Base-by-base conservation (phyloP, 116 monocot species). In the Cymodocea nodosa region DNA sequence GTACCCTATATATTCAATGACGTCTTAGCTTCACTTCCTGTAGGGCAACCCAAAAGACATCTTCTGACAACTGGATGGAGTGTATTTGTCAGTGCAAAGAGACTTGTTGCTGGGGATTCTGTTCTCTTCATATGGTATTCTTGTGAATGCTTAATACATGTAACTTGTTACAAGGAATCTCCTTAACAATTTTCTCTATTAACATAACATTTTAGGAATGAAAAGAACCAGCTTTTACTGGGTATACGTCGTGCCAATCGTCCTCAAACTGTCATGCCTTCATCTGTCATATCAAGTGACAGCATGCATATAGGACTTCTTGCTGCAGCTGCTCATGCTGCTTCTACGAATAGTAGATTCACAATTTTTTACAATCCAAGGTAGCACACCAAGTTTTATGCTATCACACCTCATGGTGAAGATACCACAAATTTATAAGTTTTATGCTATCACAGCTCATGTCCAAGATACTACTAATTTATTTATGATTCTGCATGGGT, bases 231-330 rank as follows among this genome's bases (percentile, higher is more conserved):
- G 74, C 85, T 94, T 58, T 72, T 90, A 22, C 71, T 94, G 74
- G 94, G 94, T 63, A 89, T 90, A 6, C 76, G 94, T 48, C 89
- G 85, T 59, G 87, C 90, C 50, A 90, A 50, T 72, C 76, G 94
- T 35, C 81, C 82, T 51, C 94, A 94, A 52, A 85, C 94, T 25
- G 75, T 83, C 23, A 82, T 85, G 83, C 90, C 90, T 30, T 94
- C 94, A 61, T 94, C 90, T 51, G 94, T 94, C 76, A 68, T 94
- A 68, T 89, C 94, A 73, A 94, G 94, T 74, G 94, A 94, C 55
- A 94, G 94, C 69, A 90, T 94, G 94, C 94, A 94, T 61, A 87
- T 94, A 39, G 94, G 94, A 36, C 94, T 94, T 60, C 94, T 94
- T 69, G 94, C 94, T 60, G 94, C 94, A 22, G 94, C 94, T 71